A percentile compares a stretch with the other conserved stretches of the same genome.
phyloP scores from a whole-genome alignment of 352 stramenopile species.

The Ochromonadaceae sp. region DNA sequence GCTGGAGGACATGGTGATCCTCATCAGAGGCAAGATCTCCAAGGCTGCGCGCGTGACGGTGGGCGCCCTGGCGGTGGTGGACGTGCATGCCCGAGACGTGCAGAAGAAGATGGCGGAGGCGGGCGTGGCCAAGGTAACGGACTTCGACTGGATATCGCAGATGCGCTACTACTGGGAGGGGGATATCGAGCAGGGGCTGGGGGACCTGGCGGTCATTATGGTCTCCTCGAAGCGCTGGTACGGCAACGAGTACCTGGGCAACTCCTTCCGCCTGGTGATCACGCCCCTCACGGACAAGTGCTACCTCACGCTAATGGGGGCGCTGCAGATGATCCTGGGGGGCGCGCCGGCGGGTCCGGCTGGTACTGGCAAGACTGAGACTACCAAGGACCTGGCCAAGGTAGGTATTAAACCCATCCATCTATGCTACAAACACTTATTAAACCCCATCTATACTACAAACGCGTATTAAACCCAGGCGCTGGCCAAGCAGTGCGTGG shows the following conservation, averaged over 20 bases:
- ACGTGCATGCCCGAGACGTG: slow-evolving; percentile 81
- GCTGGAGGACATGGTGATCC: slow-evolving; percentile 83
- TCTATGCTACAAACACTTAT: neutral
- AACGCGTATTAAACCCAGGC: slow-evolving; percentile 49
- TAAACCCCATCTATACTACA: neutral
- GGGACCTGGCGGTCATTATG: slow-evolving; percentile 50
- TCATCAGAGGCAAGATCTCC: slow-evolving; percentile 57
- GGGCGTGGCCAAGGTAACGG: slow-evolving; percentile 60
- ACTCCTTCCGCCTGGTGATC: slow-evolving; percentile 81
- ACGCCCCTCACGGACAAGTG: slow-evolving; percentile 85
- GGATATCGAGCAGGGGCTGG: neutral
- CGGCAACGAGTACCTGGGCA: slow-evolving; percentile 82
- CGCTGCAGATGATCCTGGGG: slow-evolving; percentile 79
- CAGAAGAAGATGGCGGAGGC: slow-evolving; percentile 62
- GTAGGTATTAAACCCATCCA: neutral
- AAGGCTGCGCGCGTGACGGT: slow-evolving; percentile 74
- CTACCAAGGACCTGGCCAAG: slow-evolving; percentile 65
- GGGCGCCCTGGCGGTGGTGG: slow-evolving; percentile 77
- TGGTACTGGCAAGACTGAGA: slow-evolving; percentile 82
- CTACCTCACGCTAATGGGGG: slow-evolving; percentile 84
- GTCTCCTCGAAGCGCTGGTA: slow-evolving; percentile 70
- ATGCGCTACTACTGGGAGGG: slow-evolving; percentile 80
- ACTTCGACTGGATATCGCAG: slow-evolving; percentile 81
- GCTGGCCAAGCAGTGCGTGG: slow-evolving; percentile 79
- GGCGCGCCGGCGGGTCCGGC: slow-evolving; percentile 71